A percentile compares a stretch with the other conserved stretches of the same genome.
Conservation (phyloP, 192 early-diverging fungal species). For the Endogone sp. region DNA sequence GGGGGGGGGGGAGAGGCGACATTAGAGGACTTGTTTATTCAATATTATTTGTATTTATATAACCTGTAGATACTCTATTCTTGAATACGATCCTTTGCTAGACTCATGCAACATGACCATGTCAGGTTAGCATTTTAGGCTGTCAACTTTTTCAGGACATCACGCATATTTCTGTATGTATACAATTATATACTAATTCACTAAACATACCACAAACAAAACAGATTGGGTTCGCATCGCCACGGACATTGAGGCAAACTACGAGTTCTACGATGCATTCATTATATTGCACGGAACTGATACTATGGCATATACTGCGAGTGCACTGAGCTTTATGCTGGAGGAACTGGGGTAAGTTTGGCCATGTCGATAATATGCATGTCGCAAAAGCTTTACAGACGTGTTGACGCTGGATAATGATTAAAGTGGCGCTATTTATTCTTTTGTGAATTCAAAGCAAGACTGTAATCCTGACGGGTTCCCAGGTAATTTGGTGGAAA, state of each 20-base stretch:
- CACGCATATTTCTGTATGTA: conserved; percentile 23
- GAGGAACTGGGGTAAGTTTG: conserved; percentile 80
- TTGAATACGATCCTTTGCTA: conserved; percentile 93
- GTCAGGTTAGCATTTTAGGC: conserved; percentile 44
- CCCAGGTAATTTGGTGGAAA: no score
- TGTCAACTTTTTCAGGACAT: no score
- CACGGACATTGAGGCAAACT: conserved; percentile 93
- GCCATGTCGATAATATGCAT: no score
- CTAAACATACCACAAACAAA: not conserved
- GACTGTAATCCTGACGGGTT: conserved; percentile 96
- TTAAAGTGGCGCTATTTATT: not conserved
- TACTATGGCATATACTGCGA: conserved; percentile 87
- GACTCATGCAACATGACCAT: conserved; percentile 96
- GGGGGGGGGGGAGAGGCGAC: no score
- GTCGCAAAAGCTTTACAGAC: no score
- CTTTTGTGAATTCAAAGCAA: conserved; percentile 48
- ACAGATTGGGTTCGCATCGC: conserved; percentile 95
- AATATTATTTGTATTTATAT: no score
- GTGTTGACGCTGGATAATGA: not conserved
- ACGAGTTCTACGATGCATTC: conserved; percentile 90
- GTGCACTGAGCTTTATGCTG: conserved; percentile 91
- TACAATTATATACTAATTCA: not conserved
- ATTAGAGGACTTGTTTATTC: no score
- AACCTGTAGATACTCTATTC: conserved; percentile 70
- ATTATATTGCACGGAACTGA: conserved; percentile 94